phyloP scores from a whole-genome alignment of 345 rosid genomes.

The Gossypium anomalum region DNA sequence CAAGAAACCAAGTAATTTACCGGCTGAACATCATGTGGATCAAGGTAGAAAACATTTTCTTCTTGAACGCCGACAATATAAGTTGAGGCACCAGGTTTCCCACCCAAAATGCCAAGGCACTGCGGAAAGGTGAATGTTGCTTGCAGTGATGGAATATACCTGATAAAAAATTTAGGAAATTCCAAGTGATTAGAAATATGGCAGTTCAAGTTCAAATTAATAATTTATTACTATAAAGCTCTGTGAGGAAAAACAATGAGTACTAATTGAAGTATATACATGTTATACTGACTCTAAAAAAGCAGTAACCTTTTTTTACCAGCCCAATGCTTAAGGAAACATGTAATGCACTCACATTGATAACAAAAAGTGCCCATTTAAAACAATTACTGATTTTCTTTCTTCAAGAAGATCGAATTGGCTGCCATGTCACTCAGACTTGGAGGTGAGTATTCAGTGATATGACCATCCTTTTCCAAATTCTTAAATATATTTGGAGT shows the following conservation, averaged over 20 bases:
- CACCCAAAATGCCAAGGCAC: slow-evolving; percentile 91
- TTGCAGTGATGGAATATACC: slow-evolving; percentile 76
- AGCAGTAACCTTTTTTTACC: not conserved
- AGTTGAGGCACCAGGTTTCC: slow-evolving; percentile 88
- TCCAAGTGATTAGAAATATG: not conserved
- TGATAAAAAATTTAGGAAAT: slow-evolving; percentile 25
- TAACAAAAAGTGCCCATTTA: not conserved
- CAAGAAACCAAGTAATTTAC: slow-evolving; percentile 30
- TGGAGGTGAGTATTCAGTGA: not conserved
- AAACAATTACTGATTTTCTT: not conserved
- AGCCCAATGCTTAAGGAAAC: not conserved
- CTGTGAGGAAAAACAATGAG: not conserved
- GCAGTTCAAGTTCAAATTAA: not conserved
- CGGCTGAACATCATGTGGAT: slow-evolving; percentile 83
- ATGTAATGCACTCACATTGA: not conserved
- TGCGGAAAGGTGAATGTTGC: slow-evolving; percentile 83
- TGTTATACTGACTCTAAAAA: not conserved
- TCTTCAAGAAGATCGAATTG: not conserved
- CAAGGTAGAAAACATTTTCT: slow-evolving; percentile 73
- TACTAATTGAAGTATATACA: not conserved
- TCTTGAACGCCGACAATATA: slow-evolving; percentile 91
- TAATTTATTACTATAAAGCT: not conserved
- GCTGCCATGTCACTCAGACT: not conserved
- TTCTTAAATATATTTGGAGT: not conserved
- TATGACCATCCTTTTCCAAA: not conserved